phyloP scores from a whole-genome alignment of 257 asterid genomes.

The Solanum peruvianum region DNA sequence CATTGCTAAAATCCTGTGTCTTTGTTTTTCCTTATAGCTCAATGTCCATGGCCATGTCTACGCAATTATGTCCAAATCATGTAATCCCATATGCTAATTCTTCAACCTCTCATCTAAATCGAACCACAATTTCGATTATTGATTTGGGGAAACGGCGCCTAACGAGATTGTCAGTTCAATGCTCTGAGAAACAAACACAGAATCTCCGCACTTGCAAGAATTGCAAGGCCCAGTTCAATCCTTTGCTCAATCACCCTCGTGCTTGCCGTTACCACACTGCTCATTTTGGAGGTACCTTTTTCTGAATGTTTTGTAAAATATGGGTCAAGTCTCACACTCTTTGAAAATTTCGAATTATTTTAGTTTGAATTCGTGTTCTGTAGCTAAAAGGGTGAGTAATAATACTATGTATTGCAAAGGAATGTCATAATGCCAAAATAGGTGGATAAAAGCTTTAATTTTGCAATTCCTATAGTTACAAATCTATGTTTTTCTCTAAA shows the following conservation, averaged over 20 bases:
- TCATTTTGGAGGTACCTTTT: slow-evolving; percentile 78
- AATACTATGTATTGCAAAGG: not conserved
- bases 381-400: not conserved
- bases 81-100: not conserved
- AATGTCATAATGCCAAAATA: not conserved
- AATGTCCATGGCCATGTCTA: slow-evolving; percentile 23
- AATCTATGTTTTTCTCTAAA: not conserved
- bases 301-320: not conserved
- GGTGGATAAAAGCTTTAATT: not conserved
- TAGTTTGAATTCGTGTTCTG: not conserved
- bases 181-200: slow-evolving; percentile 33
- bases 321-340: not conserved
- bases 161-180: slow-evolving; percentile 25
- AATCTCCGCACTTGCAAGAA: slow-evolving; percentile 65
- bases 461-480: not conserved
- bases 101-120: not conserved
- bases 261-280: slow-evolving; percentile 86
- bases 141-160: slow-evolving; percentile 9
- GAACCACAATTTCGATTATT: not conserved
- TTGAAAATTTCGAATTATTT: not conserved
- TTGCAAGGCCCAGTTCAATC: slow-evolving; percentile 85
- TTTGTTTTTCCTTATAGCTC: not conserved
- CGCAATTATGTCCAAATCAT: slow-evolving; percentile 13
- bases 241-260: slow-evolving; percentile 66
- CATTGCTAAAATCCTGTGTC: not conserved